Evolutionary conservation across 192 early-diverging fungal species (phyloP).

Genomic region (Lobosporangium transversale): DNA sequence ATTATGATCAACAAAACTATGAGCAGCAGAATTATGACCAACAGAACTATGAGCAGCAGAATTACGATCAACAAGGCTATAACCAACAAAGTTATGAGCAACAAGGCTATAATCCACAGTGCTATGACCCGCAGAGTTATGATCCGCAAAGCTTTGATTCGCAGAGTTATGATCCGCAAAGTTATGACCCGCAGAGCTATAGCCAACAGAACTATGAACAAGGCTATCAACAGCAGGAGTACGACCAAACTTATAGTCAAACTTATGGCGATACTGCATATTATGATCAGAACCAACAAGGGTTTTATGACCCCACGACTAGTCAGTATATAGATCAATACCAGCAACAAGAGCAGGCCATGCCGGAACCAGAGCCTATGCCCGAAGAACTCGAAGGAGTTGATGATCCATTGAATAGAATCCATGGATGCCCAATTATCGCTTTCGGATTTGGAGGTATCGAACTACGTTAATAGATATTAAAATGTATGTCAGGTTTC

Average conservation of each 20-base stretch:
- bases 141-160: conserved; percentile 6
- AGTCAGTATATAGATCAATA: conserved; percentile 32
- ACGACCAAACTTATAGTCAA: conserved; percentile 25
- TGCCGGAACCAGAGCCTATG: conserved; percentile 29
- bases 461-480: neutral
- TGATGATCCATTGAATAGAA: conserved; percentile 56
- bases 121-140: conserved; percentile 14
- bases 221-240: conserved; percentile 25
- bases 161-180: conserved; percentile 23
- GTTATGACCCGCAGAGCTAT: neutral
- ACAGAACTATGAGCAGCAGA: conserved; percentile 11
- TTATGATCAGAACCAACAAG: conserved; percentile 39
- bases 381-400: conserved; percentile 27
- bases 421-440: conserved; percentile 66
- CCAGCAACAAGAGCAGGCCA: conserved; percentile 31
- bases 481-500: neutral
- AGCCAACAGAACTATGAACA: conserved; percentile 12
- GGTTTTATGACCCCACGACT: conserved; percentile 28
- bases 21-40: conserved; percentile 10
- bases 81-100: neutral
- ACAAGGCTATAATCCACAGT: conserved; percentile 6
- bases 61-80: neutral
- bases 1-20: conserved; percentile 1
- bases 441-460: conserved; percentile 81
- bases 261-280: conserved; percentile 30